A percentile compares a stretch with the other conserved stretches of the same genome.
These are phyloP conservation scores for Penicillium alfredii DNA, from an alignment of 495 filamentous ascomycete species.

Conservation along the genomic window DNA sequence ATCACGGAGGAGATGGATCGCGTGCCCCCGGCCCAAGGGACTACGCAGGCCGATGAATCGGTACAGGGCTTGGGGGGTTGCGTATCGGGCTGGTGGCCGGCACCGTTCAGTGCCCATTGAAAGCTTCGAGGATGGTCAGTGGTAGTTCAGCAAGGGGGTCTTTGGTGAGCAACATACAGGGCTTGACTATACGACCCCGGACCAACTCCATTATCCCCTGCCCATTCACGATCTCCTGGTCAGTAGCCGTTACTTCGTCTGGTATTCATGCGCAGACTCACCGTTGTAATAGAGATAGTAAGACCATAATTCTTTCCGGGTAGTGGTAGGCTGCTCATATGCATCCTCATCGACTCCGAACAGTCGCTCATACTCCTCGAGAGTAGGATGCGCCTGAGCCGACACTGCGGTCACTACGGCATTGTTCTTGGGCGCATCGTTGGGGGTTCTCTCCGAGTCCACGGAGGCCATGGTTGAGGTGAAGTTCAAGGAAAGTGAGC, in stretches of 20 bases:
- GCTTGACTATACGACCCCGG: constrained; percentile 43
- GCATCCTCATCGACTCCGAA: constrained; percentile 37
- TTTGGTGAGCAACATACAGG: constrained; percentile 22
- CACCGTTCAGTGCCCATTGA: constrained; percentile 41
- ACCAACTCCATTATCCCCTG: constrained; percentile 46
- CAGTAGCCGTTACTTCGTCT: not conserved
- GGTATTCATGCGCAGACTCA: constrained; percentile 1
- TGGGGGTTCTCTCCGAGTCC: not conserved
- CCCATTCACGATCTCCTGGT: not conserved
- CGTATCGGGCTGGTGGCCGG: constrained; percentile 40
- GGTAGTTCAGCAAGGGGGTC: not conserved
- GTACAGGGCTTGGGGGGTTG: constrained; percentile 36
- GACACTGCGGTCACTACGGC: constrained; percentile 4
- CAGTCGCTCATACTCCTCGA: constrained; percentile 34
- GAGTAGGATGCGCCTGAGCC: constrained; percentile 8
- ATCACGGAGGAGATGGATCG: constrained; percentile 42
- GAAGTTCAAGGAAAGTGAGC: constrained; percentile 1
- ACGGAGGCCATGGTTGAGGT: not conserved
- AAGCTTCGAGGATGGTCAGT: constrained; percentile 23
- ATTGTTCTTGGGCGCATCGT: not conserved
- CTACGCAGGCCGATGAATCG: constrained; percentile 38
- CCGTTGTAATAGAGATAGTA: constrained; percentile 48
- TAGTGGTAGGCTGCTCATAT: constrained; percentile 41
- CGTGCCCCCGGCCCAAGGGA: constrained; percentile 41
- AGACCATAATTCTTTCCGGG: constrained; percentile 42